Percentiles rank a stretch among this genome's conserved stretches.
phyloP scores from a whole-genome alignment of 2,329 filamentous ascomycete species.

The Allantophomopsis lycopodina region DNA sequence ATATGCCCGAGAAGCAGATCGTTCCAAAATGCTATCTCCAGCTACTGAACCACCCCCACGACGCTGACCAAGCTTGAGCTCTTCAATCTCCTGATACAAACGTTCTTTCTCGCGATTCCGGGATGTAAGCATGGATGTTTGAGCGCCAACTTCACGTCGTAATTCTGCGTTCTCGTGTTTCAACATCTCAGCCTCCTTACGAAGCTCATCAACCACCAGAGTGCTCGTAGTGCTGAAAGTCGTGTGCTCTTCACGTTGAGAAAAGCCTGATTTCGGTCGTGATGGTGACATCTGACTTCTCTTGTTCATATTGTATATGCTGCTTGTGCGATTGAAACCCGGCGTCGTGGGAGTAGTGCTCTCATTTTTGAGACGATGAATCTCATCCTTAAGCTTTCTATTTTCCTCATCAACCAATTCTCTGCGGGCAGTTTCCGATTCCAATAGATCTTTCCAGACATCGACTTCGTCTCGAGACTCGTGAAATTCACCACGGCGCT shows the following conservation, averaged over 20 bases:
- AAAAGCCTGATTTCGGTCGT: constrained; percentile 33
- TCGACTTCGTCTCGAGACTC: constrained; percentile 53
- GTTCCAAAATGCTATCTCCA: constrained; percentile 82
- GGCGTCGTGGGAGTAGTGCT: constrained; percentile 20
- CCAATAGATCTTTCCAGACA: constrained; percentile 89
- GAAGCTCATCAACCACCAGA: constrained; percentile 58
- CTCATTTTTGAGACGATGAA: constrained; percentile 58
- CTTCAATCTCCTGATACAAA: constrained; percentile 93
- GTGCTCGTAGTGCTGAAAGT: constrained; percentile 46
- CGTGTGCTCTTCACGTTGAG: constrained; percentile 27
- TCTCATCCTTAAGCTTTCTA: constrained; percentile 68
- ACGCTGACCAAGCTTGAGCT: constrained; percentile 78
- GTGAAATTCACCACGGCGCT: constrained; percentile 29
- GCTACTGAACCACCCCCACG: constrained; percentile 53
- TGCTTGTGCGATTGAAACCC: constrained; percentile 43
- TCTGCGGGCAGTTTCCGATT: constrained; percentile 78
- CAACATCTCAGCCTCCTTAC: constrained; percentile 57
- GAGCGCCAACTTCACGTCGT: constrained; percentile 81
- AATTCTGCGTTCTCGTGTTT: constrained; percentile 88
- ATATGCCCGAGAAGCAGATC: constrained; percentile 77
- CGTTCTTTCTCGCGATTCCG: constrained; percentile 90
- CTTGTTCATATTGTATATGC: constrained; percentile 51
- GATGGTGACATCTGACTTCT: constrained; percentile 32
- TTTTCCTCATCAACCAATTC: constrained; percentile 90
- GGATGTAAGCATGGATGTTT: constrained; percentile 95